These are phyloP conservation scores for Cucumis hystrix DNA, from an alignment of 306 rosid species.

Conservation along the genomic window DNA sequence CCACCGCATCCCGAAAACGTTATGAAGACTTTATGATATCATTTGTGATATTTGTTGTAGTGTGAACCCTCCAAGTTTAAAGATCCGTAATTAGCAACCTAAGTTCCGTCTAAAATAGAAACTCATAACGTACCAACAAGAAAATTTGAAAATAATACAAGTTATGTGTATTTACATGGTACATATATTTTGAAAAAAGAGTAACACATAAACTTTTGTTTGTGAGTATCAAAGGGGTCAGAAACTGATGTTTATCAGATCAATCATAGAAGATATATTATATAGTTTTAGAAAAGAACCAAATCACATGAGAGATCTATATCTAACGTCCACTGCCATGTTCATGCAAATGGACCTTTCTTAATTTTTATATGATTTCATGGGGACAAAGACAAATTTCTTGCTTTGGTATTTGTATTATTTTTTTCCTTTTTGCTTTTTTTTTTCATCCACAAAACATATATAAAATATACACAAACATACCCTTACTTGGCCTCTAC, in stretches of 20 bases:
- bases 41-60: too few species aligned
- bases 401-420: conserved; percentile 1
- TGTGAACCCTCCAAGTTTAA: too few species aligned
- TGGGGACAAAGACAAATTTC: not conserved
- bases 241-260: not conserved
- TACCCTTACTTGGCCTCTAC: not conserved
- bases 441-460: not conserved
- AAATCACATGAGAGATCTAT: conserved; percentile 2
- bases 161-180: too few species aligned
- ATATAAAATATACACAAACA: not conserved
- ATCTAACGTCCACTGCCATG: not conserved
- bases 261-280: not conserved
- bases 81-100: too few species aligned
- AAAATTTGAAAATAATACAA: too few species aligned
- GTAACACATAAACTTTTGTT: not conserved
- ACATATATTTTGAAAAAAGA: not conserved
- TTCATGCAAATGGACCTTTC: not conserved
- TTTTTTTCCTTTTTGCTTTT: too few species aligned
- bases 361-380: not conserved
- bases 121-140: too few species aligned
- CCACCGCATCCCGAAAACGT: too few species aligned
- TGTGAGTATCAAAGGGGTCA: not conserved
- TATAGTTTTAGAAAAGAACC: not conserved
- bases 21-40: too few species aligned
- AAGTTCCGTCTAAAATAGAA: too few species aligned